Evolutionary conservation across 1,139 yeast species (phyloP), one percentile per base, ranked within the genome.

Genomic region (Magnusiomyces suaveolens): DNA sequence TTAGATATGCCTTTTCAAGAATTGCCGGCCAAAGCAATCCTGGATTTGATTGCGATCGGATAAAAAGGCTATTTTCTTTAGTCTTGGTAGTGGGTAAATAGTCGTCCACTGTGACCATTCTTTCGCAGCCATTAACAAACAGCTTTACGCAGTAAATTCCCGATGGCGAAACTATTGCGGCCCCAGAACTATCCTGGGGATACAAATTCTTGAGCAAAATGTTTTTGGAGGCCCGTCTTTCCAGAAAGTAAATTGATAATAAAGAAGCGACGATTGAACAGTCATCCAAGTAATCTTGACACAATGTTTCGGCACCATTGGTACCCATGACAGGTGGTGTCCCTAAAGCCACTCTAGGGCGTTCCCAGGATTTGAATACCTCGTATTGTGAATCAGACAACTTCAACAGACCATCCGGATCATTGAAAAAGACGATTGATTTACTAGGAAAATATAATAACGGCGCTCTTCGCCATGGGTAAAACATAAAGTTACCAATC

Each of bases 211-310:
- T 46, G 16, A 59, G 53, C 29, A 66, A 38, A 3, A 65, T 44
- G 24, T 54, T 33, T 18, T 54, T 53, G 3, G 62, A 60, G 4
- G 60, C 57, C 8, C 66, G 53, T 39, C 52, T 25, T 33, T 63
- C 64, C 52, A 61, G 60, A 20, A 59, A 58, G 33, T 70, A 64
- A 1, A 77, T 66, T 1, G 83, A 75, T 32, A 84, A 69, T 41
- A 84, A 65, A 0, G 88, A 76, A 2, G 88, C 83, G 1, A 87
- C 87, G 60, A 87, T 79, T 0, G 95, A 84, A 66, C 96, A 87
- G 64, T 87, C 84, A n/a, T 80, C 75, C 21, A 84, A 68, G 1
- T 76, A 64, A 60, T 82, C 87, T 62, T 82, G 87, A 63, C 75
- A 73, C 23, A 76, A 65, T 3, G 54, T 49, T 12, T 59, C 63